phyloP scores from a whole-genome alignment of 495 filamentous ascomycete genomes.

The Delitschia confertaspora region DNA sequence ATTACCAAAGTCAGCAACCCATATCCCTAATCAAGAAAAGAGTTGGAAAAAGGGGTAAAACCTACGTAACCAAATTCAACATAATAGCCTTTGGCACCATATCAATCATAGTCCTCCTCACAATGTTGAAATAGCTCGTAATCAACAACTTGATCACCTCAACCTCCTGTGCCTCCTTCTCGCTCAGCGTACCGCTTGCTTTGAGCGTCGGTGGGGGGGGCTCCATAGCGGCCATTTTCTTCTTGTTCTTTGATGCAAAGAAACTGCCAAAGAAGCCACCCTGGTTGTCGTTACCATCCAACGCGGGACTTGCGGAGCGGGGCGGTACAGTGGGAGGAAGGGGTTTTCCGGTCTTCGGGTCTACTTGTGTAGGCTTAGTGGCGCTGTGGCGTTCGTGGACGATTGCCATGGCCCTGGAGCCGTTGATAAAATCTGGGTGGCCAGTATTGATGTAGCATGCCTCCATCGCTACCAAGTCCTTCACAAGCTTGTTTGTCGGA shows the following conservation, averaged over 20 bases:
- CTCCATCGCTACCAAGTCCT: constrained; percentile 90
- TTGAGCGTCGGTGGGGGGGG: constrained; percentile 86
- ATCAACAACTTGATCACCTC: constrained; percentile 98
- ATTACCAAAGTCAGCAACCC: constrained; percentile 15
- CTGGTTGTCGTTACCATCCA: constrained; percentile 48
- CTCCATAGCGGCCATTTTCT: constrained; percentile 99
- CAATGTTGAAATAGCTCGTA: constrained; percentile 95
- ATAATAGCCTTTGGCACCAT: constrained; percentile 99
- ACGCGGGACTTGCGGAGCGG: constrained; percentile 58
- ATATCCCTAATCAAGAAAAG: constrained; percentile 1
- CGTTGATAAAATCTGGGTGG: constrained; percentile 96
- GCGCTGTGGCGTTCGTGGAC: constrained; percentile 82
- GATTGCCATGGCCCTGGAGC: constrained; percentile 83
- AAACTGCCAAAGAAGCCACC: constrained; percentile 93
- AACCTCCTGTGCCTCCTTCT: constrained; percentile 88
- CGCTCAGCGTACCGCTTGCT: constrained; percentile 81
- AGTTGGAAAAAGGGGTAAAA: constrained; percentile 21
- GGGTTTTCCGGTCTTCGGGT: constrained; percentile 97
- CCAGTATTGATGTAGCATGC: constrained; percentile 96
- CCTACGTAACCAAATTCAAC: constrained; percentile 90
- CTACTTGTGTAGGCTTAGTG: constrained; percentile 85
- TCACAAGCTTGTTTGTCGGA: constrained; percentile 93
- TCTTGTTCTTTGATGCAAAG: constrained; percentile 98
- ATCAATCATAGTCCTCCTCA: constrained; percentile 96
- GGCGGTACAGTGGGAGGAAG: constrained; percentile 59